Base-by-base conservation (phyloP, 2,329 filamentous ascomycete genomes). In the Cordyceps cateniannulata region DNA sequence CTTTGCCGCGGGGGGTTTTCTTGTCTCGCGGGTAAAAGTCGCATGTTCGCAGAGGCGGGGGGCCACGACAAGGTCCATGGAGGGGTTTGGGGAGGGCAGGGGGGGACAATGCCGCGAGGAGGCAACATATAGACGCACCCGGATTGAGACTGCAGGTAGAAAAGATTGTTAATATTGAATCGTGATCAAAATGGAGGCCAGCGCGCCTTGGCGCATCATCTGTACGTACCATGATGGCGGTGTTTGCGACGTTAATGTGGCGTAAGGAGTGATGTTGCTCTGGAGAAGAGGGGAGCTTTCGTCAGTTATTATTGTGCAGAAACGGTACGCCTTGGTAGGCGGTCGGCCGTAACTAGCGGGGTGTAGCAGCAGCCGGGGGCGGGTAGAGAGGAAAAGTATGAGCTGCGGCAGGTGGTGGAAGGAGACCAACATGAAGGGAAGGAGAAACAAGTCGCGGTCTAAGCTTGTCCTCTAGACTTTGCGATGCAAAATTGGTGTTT, bases 71-170 rank as follows among this genome's bases (percentile, higher is more conserved):
- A 20, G 40, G 48, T 38, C 60, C 53, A 40, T 60, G 59, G 52
- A 60, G 62, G 51, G 51, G 25, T 51, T 60, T 53, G 42, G 54
- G 47, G 48, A 40, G 52, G 59, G 48, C 57, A 61, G 49, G 58
- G 56, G 35, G 52, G 49, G 8, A 38, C 14, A 44, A 22, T 49
- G 40, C 20, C 24, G 18, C 16, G 22, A 67, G 66, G 68, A 64
- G 40, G 66, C 62, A 54, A 62, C 38, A 38, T 5, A 42, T 32
- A n/a, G 35, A 85, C 82, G 74, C 79, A 87, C 85, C 85, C 85
- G 75, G 85, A 87, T 83, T 86, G 82, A 85, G 85, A 87, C 85
- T 87, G 40, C 16, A 32, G 24, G 35, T 16, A 10, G n/a, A 38
- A 52, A 45, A 35, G 25, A 25, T 3, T 14, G 52, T 61, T 24